These are phyloP conservation scores for Sicyos edulis DNA, from an alignment of 306 rosid species.

Conservation along the genomic window DNA sequence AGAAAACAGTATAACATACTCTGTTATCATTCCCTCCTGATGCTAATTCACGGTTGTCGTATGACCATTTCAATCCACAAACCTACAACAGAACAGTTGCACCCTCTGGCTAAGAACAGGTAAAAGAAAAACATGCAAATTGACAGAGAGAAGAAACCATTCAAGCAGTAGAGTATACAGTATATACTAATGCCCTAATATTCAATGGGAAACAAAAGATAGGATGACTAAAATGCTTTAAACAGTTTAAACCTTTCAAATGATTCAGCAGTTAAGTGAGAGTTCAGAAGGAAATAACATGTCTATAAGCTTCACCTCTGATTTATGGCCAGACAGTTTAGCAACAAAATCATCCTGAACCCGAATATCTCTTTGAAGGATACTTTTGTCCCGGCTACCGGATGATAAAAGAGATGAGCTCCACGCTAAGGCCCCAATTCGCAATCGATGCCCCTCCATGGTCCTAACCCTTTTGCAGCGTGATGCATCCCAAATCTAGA, in stretches of 20 bases:
- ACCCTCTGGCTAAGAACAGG: conserved; percentile 11
- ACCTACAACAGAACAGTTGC: conserved; percentile 48
- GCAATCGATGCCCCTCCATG: conserved; percentile 26
- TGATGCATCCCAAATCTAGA: conserved; percentile 93
- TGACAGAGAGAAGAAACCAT: background rate
- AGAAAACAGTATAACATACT: conserved; percentile 42
- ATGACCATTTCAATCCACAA: conserved; percentile 95
- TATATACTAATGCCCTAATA: background rate
- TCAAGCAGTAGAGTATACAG: background rate
- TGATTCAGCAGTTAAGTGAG: background rate
- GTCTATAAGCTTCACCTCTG: conserved; percentile 54
- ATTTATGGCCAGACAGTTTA: conserved; percentile 82
- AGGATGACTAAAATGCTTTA: background rate
- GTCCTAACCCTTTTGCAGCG: conserved; percentile 51
- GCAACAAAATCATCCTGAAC: conserved; percentile 82
- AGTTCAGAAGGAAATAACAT: too few relatives aligned
- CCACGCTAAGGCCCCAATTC: conserved; percentile 59
- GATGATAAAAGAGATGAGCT: conserved; percentile 75
- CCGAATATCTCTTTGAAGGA: conserved; percentile 84
- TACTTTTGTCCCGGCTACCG: conserved; percentile 82
- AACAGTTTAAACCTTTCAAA: background rate
- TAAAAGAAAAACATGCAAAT: background rate
- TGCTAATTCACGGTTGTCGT: conserved; percentile 94
- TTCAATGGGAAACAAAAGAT: background rate
- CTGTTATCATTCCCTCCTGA: conserved; percentile 97